Conservation (phyloP, 2,329 filamentous ascomycete genomes). For the Fusarium palustre region DNA sequence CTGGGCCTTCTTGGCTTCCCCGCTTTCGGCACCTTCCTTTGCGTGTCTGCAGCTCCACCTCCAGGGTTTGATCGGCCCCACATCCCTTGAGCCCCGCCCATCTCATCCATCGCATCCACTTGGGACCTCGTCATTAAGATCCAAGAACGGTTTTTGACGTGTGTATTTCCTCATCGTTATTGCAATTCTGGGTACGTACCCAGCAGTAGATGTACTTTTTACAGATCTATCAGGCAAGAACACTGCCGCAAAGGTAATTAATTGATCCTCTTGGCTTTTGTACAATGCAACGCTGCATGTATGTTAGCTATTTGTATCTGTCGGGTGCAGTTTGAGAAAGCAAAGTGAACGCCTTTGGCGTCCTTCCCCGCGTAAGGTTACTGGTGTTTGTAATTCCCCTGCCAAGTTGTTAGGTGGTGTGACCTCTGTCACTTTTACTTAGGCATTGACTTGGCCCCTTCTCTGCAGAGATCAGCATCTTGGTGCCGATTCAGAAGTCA, state of each 20-base stretch:
- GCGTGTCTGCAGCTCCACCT: slow-evolving; percentile 9
- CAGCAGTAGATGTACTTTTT: no score
- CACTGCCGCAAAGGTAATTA: slow-evolving; percentile 3
- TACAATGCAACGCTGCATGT: slow-evolving; percentile 8
- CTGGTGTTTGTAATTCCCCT: slow-evolving; percentile 39
- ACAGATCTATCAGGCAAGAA: background rate
- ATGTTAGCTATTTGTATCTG: slow-evolving; percentile 10
- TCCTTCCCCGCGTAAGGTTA: slow-evolving; percentile 27
- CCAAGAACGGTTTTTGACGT: slow-evolving; percentile 20
- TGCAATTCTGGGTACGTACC: background rate
- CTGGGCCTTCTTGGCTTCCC: background rate
- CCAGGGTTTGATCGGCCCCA: slow-evolving; percentile 35
- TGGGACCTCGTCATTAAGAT: slow-evolving; percentile 39
- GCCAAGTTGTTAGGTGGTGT: slow-evolving; percentile 40
- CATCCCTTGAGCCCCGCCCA: slow-evolving; percentile 32
- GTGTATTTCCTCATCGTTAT: slow-evolving; percentile 9
- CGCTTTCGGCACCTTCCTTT: slow-evolving; percentile 39
- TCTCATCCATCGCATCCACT: slow-evolving; percentile 22
- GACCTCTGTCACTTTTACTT: slow-evolving; percentile 26
- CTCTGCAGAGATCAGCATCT: slow-evolving; percentile 35
- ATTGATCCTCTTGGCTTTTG: slow-evolving; percentile 6
- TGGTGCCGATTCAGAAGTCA: slow-evolving; percentile 15
- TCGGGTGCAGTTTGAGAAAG: slow-evolving; percentile 14
- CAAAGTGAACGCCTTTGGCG: slow-evolving; percentile 27
- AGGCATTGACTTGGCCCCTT: slow-evolving; percentile 22